Evolutionary conservation across 495 filamentous ascomycete species (phyloP), one percentile per base, ranked within the genome.

Genomic region (Penicillium ochrochloron): DNA sequence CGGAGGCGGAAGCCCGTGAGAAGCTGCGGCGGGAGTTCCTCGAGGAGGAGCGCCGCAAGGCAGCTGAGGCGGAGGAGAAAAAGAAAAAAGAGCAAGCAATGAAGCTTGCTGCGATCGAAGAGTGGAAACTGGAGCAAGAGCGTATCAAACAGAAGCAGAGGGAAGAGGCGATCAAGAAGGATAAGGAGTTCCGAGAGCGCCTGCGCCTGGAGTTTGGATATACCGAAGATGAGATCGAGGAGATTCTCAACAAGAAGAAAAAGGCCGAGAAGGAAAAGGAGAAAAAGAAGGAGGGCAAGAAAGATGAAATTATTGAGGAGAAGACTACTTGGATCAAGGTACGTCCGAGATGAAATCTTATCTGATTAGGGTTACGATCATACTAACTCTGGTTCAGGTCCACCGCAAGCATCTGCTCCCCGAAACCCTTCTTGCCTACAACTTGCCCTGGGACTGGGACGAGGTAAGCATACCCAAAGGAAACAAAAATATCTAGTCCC

Each of bases 91-190:
- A 85, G 65, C 76, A 80, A 17, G 75, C 80, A 63, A 79, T 88
- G 68, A 83, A 82, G 72, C 65, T 73, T 53, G 81, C 83, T 66
- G 78, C 78, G 1, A 77, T 86, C 60, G 79, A 86, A 14, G 84
- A 92, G 74, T 83, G 80, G 68, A 80, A 86, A 58, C 76, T 83
- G 51, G 81, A 84, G 55, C 87, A 90, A 72, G 76, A 78, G 61
- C 70, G 76, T 9, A 70, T 69, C 0, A 70, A 59, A 48, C 66
- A 69, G 21, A 65, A 59, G 19, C 62, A 73, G 59, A 68, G 65
- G 5, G 73, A 80, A 57, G 76, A 74, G 46, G 71, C 73, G 37
- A 70, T 75, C 34, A 75, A 69, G 53, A 78, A 80, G 61, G 83
- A 86, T 64, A 77, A 81, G 68, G 79, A 81, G 44, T 84, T 84